Evolutionary conservation across 441 rosid genomes (phyloP).

Genomic region (Corymbia citriodora): DNA sequence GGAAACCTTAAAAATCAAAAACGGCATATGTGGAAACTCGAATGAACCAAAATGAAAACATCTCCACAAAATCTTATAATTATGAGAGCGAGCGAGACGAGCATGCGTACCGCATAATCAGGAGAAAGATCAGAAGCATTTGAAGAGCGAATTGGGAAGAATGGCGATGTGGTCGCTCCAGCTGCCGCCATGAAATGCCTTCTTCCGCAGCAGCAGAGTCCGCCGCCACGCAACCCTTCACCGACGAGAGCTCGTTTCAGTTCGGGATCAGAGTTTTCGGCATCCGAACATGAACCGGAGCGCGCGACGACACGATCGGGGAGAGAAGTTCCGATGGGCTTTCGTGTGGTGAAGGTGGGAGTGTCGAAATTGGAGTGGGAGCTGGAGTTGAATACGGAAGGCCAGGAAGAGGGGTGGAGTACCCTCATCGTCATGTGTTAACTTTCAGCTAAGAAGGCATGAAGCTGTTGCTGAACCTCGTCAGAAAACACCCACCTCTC

Average conservation of each 20-base stretch:
- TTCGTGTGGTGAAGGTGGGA: not conserved
- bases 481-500: not conserved
- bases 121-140: conserved; percentile 19
- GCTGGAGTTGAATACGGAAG: not conserved
- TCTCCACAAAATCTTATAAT: not conserved
- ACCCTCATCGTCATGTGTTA: not conserved
- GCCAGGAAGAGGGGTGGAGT: not conserved
- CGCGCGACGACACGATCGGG: not conserved
- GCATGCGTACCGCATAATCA: conserved; percentile 28
- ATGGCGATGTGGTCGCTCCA: conserved; percentile 16
- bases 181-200: conserved; percentile 41
- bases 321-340: not conserved
- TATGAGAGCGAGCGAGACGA: not conserved
- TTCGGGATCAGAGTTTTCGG: not conserved
- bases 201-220: conserved; percentile 40
- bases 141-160: conserved; percentile 24
- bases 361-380: not conserved
- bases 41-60: not conserved
- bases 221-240: not conserved
- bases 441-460: not conserved
- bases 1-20: not conserved
- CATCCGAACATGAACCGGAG: not conserved
- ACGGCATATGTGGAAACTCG: not conserved
- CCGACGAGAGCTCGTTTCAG: not conserved
- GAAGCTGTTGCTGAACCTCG: not conserved